phyloP scores from a whole-genome alignment of 1,284 basidiomycete species.

The Heterobasidion occidentale region DNA sequence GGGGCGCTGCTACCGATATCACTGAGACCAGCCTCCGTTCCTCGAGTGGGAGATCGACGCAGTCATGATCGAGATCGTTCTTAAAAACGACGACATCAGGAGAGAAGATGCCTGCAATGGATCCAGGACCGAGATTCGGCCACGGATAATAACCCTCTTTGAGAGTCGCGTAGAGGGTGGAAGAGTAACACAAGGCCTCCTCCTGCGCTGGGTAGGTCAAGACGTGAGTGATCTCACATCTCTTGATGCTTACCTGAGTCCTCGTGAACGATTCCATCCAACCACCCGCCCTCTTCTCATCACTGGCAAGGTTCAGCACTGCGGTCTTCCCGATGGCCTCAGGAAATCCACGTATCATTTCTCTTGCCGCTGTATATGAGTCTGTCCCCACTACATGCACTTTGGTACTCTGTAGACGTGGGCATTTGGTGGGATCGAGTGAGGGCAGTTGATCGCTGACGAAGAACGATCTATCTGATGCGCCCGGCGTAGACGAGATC shows the following conservation, averaged over 20 bases:
- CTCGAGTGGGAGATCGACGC: slow-evolving; percentile 24
- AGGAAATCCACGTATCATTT: slow-evolving; percentile 19
- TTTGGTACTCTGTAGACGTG: slow-evolving; percentile 11
- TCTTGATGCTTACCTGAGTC: slow-evolving; percentile 24
- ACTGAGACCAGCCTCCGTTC: slow-evolving; percentile 32
- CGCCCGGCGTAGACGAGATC: slow-evolving; percentile 22
- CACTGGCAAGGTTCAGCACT: slow-evolving; percentile 36
- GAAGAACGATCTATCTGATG: slow-evolving; percentile 27
- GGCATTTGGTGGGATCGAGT: slow-evolving; percentile 17
- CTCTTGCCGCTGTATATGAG: slow-evolving; percentile 28
- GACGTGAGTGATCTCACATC: neutral
- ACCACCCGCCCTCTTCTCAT: slow-evolving; percentile 28
- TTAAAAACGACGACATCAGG: slow-evolving; percentile 39
- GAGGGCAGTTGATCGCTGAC: slow-evolving; percentile 23
- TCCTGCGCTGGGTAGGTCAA: slow-evolving; percentile 10
- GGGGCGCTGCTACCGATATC: slow-evolving; percentile 36
- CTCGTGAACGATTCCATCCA: slow-evolving; percentile 25
- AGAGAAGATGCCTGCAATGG: slow-evolving; percentile 32
- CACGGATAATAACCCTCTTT: slow-evolving; percentile 35
- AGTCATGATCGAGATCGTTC: slow-evolving; percentile 34
- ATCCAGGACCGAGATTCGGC: slow-evolving; percentile 35
- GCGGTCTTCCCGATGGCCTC: slow-evolving; percentile 21
- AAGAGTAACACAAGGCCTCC: slow-evolving; percentile 39
- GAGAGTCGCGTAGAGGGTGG: slow-evolving; percentile 35
- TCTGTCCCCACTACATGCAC: slow-evolving; percentile 30